Evolutionary conservation across 306 rosid genomes (phyloP).

Genomic region (Cucurbita moschata): DNA sequence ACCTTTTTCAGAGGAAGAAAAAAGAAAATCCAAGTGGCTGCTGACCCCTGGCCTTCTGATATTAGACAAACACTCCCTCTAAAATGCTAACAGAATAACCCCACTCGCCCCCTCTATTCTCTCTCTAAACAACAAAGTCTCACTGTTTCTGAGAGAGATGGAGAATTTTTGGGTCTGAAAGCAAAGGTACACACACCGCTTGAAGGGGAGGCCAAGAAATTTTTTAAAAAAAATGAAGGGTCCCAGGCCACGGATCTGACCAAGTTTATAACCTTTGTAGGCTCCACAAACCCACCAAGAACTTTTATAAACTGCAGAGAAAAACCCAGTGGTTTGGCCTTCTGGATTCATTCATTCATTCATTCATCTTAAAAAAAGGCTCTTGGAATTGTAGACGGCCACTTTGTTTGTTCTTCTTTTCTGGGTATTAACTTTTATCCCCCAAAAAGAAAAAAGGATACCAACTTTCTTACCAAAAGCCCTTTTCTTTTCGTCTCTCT

Average conservation of each 20-base stretch:
- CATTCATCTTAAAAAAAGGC: background rate
- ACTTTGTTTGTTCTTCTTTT: background rate
- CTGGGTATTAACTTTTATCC: background rate
- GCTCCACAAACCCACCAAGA: slow-evolving; percentile 32
- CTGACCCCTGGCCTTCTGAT: background rate
- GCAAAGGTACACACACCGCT: slow-evolving; percentile 37
- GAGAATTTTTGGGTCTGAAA: slow-evolving; percentile 32
- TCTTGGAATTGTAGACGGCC: background rate
- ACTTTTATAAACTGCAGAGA: slow-evolving; percentile 26
- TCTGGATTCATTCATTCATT: slow-evolving; percentile 18
- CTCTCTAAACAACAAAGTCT: slow-evolving; percentile 12
- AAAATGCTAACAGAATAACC: background rate
- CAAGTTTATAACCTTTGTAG: slow-evolving; percentile 33
- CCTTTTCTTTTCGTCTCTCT: background rate
- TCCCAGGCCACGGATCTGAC: slow-evolving; percentile 53
- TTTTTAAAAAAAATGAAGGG: slow-evolving; percentile 16
- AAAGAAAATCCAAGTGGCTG: slow-evolving; percentile 4
- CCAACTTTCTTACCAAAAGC: background rate
- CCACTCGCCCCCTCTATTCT: background rate
- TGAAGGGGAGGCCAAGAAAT: slow-evolving; percentile 14
- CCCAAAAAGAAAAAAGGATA: background rate
- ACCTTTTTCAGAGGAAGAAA: slow-evolving; percentile 20
- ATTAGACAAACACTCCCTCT: slow-evolving; percentile 7
- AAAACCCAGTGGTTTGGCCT: slow-evolving; percentile 20
- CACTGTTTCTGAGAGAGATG: slow-evolving; percentile 24